Conservation (phyloP, 2,329 filamentous ascomycete species). For the Neopestalotiopsis clavispora region DNA sequence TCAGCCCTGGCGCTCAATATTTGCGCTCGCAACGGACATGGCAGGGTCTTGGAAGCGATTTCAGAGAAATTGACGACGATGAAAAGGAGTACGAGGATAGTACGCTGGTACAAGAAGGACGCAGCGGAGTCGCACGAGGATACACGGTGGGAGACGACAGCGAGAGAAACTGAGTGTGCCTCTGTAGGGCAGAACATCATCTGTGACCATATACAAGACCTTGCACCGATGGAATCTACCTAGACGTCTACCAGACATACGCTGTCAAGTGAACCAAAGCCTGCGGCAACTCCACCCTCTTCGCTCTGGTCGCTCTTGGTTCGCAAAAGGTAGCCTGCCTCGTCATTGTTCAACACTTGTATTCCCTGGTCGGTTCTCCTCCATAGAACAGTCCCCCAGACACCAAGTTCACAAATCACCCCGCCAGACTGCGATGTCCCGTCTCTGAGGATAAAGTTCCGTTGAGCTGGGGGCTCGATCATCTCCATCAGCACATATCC, state of each 20-base stretch:
- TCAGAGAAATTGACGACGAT: slow-evolving; percentile 65
- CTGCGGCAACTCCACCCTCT: slow-evolving; percentile 93
- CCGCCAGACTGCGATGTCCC: slow-evolving; percentile 80
- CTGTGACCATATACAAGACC: too few relatives aligned
- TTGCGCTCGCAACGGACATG: slow-evolving; percentile 83
- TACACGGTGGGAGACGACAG: slow-evolving; percentile 74
- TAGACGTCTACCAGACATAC: slow-evolving; percentile 51
- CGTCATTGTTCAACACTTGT: slow-evolving; percentile 75
- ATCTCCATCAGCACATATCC: slow-evolving; percentile 97
- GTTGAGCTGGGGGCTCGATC: slow-evolving; percentile 82
- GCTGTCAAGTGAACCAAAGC: slow-evolving; percentile 91
- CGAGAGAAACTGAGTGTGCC: slow-evolving; percentile 33
- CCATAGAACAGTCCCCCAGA: slow-evolving; percentile 93
- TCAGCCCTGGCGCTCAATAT: slow-evolving; percentile 92
- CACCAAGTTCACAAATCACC: slow-evolving; percentile 89
- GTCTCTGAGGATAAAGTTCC: slow-evolving; percentile 83
- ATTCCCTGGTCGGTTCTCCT: slow-evolving; percentile 49
- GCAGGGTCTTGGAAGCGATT: slow-evolving; percentile 91
- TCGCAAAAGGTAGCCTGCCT: slow-evolving; percentile 86
- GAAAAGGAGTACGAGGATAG: slow-evolving; percentile 62
- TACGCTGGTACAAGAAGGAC: slow-evolving; percentile 80
- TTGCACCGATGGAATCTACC: too few relatives aligned
- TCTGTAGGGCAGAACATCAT: not conserved
- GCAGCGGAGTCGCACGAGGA: slow-evolving; percentile 85
- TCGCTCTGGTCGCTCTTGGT: slow-evolving; percentile 95